Conservation (phyloP, 345 rosid genomes). For the Acer yangbiense region DNA sequence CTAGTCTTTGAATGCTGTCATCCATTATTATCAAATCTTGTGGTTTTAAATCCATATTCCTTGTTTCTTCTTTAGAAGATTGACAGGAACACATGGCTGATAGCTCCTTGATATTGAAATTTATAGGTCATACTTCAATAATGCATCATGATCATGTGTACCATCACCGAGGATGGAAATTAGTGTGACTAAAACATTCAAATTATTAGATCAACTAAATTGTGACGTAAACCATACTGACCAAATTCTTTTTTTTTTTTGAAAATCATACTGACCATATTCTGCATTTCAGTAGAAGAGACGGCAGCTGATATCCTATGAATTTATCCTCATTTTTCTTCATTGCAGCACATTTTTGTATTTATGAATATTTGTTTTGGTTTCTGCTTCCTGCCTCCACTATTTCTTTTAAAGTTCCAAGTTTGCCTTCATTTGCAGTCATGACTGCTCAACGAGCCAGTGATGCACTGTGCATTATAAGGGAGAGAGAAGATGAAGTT, state of each 20-base stretch:
- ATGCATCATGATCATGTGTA: neutral
- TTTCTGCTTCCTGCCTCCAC: neutral
- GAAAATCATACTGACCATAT: neutral
- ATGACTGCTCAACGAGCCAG: conserved; percentile 39
- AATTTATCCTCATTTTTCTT: neutral
- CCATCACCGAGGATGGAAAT: neutral
- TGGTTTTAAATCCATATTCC: neutral
- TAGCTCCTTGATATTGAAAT: neutral
- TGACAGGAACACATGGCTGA: neutral
- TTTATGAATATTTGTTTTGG: neutral
- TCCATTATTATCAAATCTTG: no score
- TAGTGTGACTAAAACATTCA: neutral
- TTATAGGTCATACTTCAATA: neutral
- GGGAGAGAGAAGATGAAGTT: conserved; percentile 29
- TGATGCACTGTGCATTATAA: conserved; percentile 40
- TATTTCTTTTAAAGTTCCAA: neutral
- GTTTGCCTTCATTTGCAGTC: conserved; percentile 35
- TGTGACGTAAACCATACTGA: neutral
- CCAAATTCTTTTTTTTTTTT: neutral
- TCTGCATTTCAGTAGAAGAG: neutral
- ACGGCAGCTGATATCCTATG: neutral
- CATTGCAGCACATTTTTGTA: neutral
- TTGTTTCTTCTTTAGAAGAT: neutral
- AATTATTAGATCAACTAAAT: neutral
- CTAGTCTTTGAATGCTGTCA: neutral